Percentiles rank a stretch among this genome's conserved stretches.
phyloP scores from a whole-genome alignment of 1,139 yeast species.

The Candida labiduridarum region DNA sequence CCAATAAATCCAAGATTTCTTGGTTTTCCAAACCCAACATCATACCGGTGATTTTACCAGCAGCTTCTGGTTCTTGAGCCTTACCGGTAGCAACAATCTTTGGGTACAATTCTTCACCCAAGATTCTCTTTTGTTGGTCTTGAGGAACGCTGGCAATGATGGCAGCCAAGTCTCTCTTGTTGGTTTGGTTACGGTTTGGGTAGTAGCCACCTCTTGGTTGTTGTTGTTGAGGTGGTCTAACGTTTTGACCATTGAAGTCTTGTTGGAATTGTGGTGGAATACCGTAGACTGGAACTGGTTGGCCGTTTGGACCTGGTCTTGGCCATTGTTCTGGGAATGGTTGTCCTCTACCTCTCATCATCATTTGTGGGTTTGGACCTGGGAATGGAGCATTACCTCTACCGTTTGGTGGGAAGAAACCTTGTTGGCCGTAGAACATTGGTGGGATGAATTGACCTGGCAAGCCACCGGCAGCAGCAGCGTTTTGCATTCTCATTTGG shows the following conservation, averaged over 20 bases:
- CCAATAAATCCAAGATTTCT: conserved; percentile 86
- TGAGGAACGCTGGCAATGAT: conserved; percentile 66
- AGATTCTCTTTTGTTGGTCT: conserved; percentile 94
- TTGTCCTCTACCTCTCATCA: conserved; percentile 75
- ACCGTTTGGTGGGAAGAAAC: conserved; percentile 77
- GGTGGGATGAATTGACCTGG: conserved; percentile 97
- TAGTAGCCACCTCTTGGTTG: conserved; percentile 42
- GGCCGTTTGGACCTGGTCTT: conserved; percentile 76
- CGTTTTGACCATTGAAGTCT: conserved; percentile 44
- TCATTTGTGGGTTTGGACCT: conserved; percentile 85
- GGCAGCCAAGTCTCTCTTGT: conserved; percentile 51
- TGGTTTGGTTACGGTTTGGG: conserved; percentile 38
- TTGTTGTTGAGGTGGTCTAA: conserved; percentile 20
- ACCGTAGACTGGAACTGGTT: conserved; percentile 78
- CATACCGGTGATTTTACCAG: conserved; percentile 99
- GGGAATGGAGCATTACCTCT: conserved; percentile 83
- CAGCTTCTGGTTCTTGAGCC: conserved; percentile 87
- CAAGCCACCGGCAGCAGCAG: conserved; percentile 82
- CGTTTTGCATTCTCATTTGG: conserved; percentile 98
- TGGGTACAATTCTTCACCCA: conserved; percentile 98
- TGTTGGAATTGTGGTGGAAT: conserved; percentile 60
- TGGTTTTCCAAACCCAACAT: conserved; percentile 92
- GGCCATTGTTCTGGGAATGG: conserved; percentile 68
- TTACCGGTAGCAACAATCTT: conserved; percentile 89
- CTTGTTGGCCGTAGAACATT: conserved; percentile 90